Evolutionary conservation across 306 rosid species (phyloP), one percentile per base, ranked within the genome.

Genomic region (Sphenostylis stenocarpa): DNA sequence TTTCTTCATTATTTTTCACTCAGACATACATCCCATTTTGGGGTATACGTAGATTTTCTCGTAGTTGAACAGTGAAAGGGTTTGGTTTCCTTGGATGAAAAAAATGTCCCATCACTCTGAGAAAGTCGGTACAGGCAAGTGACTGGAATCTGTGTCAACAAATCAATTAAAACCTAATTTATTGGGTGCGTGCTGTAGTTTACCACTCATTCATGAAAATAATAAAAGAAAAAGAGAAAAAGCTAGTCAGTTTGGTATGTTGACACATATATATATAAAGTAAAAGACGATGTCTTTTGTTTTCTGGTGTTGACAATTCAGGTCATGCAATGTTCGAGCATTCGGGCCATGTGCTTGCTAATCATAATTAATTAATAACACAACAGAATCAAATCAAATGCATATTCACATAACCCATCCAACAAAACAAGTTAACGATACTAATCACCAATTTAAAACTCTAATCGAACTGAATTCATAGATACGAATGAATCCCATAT

Each of bases 281-380:
- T 47, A 67, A 83, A 78, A 73, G 77, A 48, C n/a, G 31, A 49
- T 48, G 51, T 31, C 66, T 75, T 80, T 57, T 72, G 61, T 80
- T 67, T 81, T 67, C 20, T 80, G 78, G 43, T 53, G 84, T 79
- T 82, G 82, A 70, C 82, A 71, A 48, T 70, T 71, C 67, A 63
- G 39, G 13, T 76, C 79, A 47, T 66, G 62, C 39, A 77, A 29
- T n/a, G 65, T 68, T 31, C 72, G 28, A 17, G 63, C 64, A 28
- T 76, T 13, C 24, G 15, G 69, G 55, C 70, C 87, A 80, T 82
- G 85, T 83, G 86, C 83, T 67, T 80, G 83, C 85, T 67, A 61
- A 48, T 63, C 43, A 44, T 51, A 48, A 41, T 72, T 66, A 82
- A 76, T 43, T 65, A 69, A 67, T 9, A 34, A 65, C 43, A 41